phyloP scores from a whole-genome alignment of 495 filamentous ascomycete genomes.

The Hyphodiscus hymeniophilus region DNA sequence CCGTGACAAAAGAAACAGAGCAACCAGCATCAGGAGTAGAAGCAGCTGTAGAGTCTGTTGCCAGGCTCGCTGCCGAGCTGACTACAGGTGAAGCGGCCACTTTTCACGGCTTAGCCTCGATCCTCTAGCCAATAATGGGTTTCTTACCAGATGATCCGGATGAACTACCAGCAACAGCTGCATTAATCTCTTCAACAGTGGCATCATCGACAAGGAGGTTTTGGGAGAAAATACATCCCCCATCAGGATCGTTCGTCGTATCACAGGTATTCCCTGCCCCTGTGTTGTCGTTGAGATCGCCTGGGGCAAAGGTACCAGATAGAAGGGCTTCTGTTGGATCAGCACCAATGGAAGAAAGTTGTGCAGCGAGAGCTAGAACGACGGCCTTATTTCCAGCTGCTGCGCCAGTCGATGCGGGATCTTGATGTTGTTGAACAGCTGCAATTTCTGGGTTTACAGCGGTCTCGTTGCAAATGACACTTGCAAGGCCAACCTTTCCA shows the following conservation, averaged over 20 bases:
- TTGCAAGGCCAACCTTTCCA: conserved; percentile 43
- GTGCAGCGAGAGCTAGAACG: conserved; percentile 42
- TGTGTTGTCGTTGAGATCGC: conserved; percentile 45
- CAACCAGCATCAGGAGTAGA: not conserved
- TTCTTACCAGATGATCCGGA: conserved; percentile 10
- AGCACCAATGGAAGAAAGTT: conserved; percentile 48
- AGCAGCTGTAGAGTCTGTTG: not conserved
- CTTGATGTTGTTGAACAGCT: conserved; percentile 56
- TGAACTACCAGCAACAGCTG: conserved; percentile 35
- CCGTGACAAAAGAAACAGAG: not conserved
- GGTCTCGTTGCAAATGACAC: conserved; percentile 42
- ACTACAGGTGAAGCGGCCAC: not conserved
- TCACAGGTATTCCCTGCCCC: conserved; percentile 52
- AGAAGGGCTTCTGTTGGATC: conserved; percentile 48
- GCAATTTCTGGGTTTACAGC: conserved; percentile 64
- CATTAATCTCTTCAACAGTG: conserved; percentile 44
- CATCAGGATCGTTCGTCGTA: conserved; percentile 34
- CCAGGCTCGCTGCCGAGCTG: not conserved
- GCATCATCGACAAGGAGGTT: conserved; percentile 52
- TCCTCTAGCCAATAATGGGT: no score
- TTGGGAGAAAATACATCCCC: conserved; percentile 56
- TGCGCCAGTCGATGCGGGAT: conserved; percentile 45
- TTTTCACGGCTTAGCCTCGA: no score
- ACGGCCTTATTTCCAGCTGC: conserved; percentile 45
- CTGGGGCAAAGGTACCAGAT: conserved; percentile 51